These are phyloP conservation scores for Arthroderma sp. DNA, from an alignment of 2,329 filamentous ascomycete species.

Conservation along the genomic window DNA sequence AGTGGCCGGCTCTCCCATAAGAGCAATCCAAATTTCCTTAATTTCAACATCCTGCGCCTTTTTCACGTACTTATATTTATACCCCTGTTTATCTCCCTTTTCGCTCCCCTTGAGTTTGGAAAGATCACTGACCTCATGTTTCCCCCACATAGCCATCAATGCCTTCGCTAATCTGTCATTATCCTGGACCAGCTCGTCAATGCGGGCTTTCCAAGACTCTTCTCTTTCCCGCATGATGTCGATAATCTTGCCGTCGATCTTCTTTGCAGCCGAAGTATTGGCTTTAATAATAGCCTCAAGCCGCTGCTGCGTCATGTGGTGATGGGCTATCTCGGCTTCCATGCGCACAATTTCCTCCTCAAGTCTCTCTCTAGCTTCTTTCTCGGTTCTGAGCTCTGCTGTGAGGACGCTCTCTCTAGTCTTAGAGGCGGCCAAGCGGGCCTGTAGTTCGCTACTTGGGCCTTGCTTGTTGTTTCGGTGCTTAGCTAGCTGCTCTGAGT, in stretches of 20 bases:
- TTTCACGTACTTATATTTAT: conserved; percentile 29
- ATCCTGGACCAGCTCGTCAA: conserved; percentile 32
- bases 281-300: conserved; percentile 27
- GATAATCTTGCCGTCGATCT: conserved; percentile 31
- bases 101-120: background rate
- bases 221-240: conserved; percentile 33
- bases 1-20: background rate
- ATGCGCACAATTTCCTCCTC: conserved; percentile 10
- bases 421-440: conserved; percentile 25
- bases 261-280: conserved; percentile 31
- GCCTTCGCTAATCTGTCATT: conserved; percentile 31
- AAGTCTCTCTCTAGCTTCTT: conserved; percentile 16
- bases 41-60: conserved; percentile 1
- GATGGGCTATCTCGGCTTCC: conserved; percentile 21
- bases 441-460: conserved; percentile 27
- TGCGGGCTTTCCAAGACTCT: conserved; percentile 32
- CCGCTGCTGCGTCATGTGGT: conserved; percentile 9
- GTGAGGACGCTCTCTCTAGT: conserved; percentile 26
- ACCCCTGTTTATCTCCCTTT: conserved; percentile 19
- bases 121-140: conserved; percentile 28
- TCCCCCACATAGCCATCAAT: conserved; percentile 31
- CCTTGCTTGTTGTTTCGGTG: conserved; percentile 29
- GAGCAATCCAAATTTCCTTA: background rate
- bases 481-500: conserved; percentile 27
- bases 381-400: conserved; percentile 23